Base-by-base conservation (phyloP, 1,284 basidiomycete species). In the Ganoderma meredithae region DNA sequence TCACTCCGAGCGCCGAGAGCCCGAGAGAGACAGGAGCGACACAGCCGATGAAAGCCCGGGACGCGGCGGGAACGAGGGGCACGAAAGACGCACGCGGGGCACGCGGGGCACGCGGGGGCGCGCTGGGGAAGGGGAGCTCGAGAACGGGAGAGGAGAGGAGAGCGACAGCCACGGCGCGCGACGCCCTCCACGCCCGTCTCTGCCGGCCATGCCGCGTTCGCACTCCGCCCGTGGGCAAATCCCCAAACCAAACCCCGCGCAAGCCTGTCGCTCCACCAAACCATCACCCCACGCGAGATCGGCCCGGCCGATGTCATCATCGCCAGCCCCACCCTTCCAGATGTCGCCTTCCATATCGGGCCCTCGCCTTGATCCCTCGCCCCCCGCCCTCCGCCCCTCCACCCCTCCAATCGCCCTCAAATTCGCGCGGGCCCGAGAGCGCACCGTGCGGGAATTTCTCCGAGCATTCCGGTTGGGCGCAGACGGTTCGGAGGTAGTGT, bases 291-390 rank as follows among this genome's bases (percentile, higher is more conserved):
- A 68, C 63, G 68, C 71, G 64, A 69, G 68, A 69, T 72, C 71
- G 71, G 71, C 31, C 71, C 71, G 71, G 62, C 41, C 41, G 58
- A 72, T 68, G 68, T 72, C 71, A 72, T 72, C 71, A 67, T 25
- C 47, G 47, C 56, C 41, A 47, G 52, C 40, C 61, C 62, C 62
- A 69, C 67, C 60, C 64, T 70, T 67, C 61, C 64, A 66, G 64
- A 68, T 67, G 68, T 44, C 27, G 41, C 44, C n/a, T 19, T 43
- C 66, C 71, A 61, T 47, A 56, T 53, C 12, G 33, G 62, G 62
- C 36, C 41, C 27, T 9, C 49, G 62, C 60, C 60, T 67, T 71
- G 67, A 67, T 68, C 67, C 43, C 27, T 60, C 60, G 19, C 12
- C 41, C 36, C 39, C 53, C 6, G 39, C 52, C 40, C 56, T 27